Evolutionary conservation across 371 early-diverging fungal genomes (phyloP), one percentile per base, ranked within the genome.

Genomic region (Smittium culicis): DNA sequence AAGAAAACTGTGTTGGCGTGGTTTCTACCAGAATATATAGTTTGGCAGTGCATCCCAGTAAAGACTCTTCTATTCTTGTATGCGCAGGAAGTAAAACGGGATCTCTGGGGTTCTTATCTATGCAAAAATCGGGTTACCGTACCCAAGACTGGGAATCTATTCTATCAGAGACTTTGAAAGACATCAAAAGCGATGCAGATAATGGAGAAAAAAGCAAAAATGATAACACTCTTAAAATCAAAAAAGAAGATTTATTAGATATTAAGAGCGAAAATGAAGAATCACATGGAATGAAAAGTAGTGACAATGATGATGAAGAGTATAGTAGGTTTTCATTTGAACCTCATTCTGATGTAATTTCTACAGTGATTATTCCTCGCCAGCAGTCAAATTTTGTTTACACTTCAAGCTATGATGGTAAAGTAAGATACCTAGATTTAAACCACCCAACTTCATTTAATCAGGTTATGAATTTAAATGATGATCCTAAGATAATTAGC

Each of bases 331-430:
- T 79, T 66, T 71, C 71, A 0, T 88, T 86, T 69, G 74, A 78
- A 65, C 86, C 88, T 0, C 85, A 87, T 64, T 76, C 76, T 16
- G 73, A 80, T 5, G 74, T 83, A 0, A 68, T 85, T 57, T 81
- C 84, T 11, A 78, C 81, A 54, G 65, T 86, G 61, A 74, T 78
- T 66, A 85, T 83, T 63, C 77, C 79, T 24, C 83, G 82, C 0
- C 69, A 72, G 0, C 76, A 87, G 66, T 55, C 74, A 0, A 76
- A 79, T 45, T 79, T 81, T 61, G 64, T 89, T 28, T 77, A 78
- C 34, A 79, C 83, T 0, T 79, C 83, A 1, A 85, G 86, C 0
- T 87, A 86, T 66, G 89, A 88, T 67, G 87, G 85, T 5, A 79
- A 81, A 0, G 70, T 89, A 2, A 79, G 82, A 32, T 73, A 71